These are phyloP conservation scores for Mollisia scopiformis DNA, from an alignment of 2,329 filamentous ascomycete species.

Conservation along the genomic window DNA sequence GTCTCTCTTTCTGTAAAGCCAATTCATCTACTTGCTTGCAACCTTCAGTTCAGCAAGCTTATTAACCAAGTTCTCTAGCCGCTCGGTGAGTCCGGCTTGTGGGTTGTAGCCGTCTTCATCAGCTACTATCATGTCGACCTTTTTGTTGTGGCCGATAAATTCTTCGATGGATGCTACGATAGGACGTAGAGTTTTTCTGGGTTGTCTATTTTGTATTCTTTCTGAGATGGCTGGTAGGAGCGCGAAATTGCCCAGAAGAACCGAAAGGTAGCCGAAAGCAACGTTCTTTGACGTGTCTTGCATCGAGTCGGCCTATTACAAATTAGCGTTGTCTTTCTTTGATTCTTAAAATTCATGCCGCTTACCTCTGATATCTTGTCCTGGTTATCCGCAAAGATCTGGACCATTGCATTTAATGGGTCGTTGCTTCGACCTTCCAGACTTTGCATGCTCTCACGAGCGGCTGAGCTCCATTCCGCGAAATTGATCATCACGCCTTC, in stretches of 20 bases:
- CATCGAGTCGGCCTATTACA: constrained; percentile 64
- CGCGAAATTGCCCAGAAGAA: constrained; percentile 82
- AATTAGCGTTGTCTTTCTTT: neutral
- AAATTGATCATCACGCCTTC: constrained; percentile 88
- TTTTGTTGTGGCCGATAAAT: constrained; percentile 62
- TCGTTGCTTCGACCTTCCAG: constrained; percentile 39
- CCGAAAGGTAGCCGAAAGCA: constrained; percentile 81
- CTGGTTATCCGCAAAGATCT: constrained; percentile 69
- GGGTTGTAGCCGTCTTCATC: constrained; percentile 47
- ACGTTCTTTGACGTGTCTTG: constrained; percentile 81
- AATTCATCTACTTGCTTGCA: neutral
- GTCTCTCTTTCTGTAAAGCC: neutral
- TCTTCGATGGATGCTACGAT: constrained; percentile 62
- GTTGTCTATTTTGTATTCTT: constrained; percentile 46
- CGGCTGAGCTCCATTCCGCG: constrained; percentile 72
- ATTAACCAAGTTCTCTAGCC: constrained; percentile 29
- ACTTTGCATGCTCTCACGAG: constrained; percentile 53
- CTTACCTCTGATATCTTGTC: constrained; percentile 70
- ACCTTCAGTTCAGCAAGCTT: constrained; percentile 19
- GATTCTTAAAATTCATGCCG: constrained; percentile 10
- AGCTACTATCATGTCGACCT: constrained; percentile 52
- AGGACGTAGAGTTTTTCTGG: constrained; percentile 48
- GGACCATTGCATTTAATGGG: constrained; percentile 62
- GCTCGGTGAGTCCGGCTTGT: constrained; percentile 47
- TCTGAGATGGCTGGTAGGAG: constrained; percentile 52